Evolutionary conservation across 1,139 yeast genomes (phyloP), one percentile per base, ranked within the genome.

Genomic region (Lodderomyces margitis): DNA sequence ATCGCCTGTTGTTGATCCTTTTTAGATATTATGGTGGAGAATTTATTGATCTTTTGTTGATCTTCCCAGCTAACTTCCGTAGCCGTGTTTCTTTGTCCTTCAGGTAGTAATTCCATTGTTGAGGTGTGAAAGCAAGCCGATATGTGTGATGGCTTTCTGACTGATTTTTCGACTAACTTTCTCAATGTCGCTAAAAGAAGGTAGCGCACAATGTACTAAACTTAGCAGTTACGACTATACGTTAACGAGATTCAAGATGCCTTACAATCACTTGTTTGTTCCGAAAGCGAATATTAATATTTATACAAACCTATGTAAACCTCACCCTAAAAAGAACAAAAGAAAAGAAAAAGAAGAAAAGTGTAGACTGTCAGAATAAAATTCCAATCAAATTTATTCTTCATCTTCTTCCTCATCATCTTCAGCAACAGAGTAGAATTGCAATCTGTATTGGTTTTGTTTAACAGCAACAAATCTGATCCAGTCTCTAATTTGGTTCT

Each of bases 401-500:
- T 87, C 97, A 61, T 67, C 95, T 28, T 28, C 32, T 66, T 87
- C 96, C 67, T 92, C 98, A 64, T 91, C 96, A 63, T 87, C 92
- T 61, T 75, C 83, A 67, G 94, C 92, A 74, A 92, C 94, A 75
- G 95, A 89, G 96, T 88, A 94, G 96, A 92, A 94, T 77, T 94
- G 91, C 80, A 94, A 86, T 75, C 87, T 88, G 88, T 92, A 94
- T 73, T 82, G 84, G 85, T 92, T 89, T 76, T 87, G 88, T 80
- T 89, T 85, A 68, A 87, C 83, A 59, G 98, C 87, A 61, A 92
- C 96, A 68, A 94, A 92, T 84, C 98, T 94, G 77, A 94, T 89
- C 98, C 98, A 92, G 81, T 92, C 98, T 81, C 94, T 86, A 80
- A 91, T 87, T 78, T 87, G 95, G 94, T 89, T 88, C 88, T 92